phyloP scores from a whole-genome alignment of 1,139 yeast genomes.

The Candida glucosophila region DNA sequence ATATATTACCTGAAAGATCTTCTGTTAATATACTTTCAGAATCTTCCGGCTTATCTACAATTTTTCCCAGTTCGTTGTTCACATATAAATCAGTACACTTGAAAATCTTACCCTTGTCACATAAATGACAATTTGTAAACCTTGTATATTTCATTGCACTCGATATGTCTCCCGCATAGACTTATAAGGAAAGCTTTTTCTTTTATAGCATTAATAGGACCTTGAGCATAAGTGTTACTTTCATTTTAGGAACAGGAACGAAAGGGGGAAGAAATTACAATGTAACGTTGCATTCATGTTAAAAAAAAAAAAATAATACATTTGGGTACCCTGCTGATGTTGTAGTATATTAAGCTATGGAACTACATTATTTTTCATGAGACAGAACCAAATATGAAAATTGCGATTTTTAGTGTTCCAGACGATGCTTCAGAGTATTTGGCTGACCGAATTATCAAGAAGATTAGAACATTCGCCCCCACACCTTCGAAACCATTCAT shows the following conservation, averaged over 20 bases:
- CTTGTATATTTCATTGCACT: slow-evolving; percentile 9
- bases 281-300: too few relatives aligned
- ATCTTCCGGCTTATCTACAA: slow-evolving; percentile 22
- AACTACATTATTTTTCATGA: too few relatives aligned
- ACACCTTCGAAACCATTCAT: slow-evolving; percentile 45
- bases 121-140: slow-evolving; percentile 45
- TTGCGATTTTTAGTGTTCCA: slow-evolving; percentile 28
- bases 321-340: too few relatives aligned
- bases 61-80: slow-evolving; percentile 35
- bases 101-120: slow-evolving; percentile 40
- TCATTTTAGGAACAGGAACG: too few relatives aligned
- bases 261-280: too few relatives aligned
- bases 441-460: slow-evolving; percentile 39
- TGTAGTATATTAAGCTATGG: too few relatives aligned
- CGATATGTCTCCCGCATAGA: too few relatives aligned
- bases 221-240: too few relatives aligned
- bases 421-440: slow-evolving; percentile 43
- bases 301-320: too few relatives aligned
- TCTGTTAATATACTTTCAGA: slow-evolving; percentile 15
- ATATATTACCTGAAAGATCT: slow-evolving; percentile 39
- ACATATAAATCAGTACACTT: slow-evolving; percentile 39
- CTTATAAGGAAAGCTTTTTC: too few relatives aligned
- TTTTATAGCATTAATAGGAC: too few relatives aligned
- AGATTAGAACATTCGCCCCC: slow-evolving; percentile 40
- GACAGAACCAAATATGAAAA: slow-evolving; percentile 9